These are phyloP conservation scores for Logfia minima DNA, from an alignment of 129 eudicot genomes.

Conservation along the genomic window DNA sequence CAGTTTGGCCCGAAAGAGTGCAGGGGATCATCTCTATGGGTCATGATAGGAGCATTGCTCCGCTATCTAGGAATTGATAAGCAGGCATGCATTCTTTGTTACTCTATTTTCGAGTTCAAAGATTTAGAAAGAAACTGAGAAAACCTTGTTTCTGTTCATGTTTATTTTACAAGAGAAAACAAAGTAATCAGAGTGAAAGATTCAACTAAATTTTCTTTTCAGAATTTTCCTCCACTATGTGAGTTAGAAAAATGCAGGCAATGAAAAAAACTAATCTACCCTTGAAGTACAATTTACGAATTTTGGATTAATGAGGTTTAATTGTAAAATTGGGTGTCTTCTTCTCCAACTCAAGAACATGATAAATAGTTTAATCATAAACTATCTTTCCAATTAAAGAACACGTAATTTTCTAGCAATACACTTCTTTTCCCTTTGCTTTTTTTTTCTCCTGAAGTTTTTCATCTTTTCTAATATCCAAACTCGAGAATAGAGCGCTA, in stretches of 20 bases:
- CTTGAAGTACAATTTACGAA: background rate
- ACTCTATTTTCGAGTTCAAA: background rate
- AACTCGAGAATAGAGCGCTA: background rate
- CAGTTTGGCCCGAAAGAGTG: slow-evolving; percentile 72
- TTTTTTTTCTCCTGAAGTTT: background rate
- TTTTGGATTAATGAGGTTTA: background rate
- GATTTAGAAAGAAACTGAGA: background rate
- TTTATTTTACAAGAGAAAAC: background rate
- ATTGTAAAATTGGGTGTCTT: background rate
- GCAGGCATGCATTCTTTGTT: background rate
- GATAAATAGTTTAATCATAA: background rate
- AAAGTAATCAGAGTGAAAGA: background rate
- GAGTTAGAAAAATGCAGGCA: background rate
- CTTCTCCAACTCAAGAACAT: background rate
- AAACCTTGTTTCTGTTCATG: background rate
- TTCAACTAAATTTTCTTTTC: background rate
- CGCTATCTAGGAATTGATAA: slow-evolving; percentile 8
- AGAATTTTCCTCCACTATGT: background rate
- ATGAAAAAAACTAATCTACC: background rate
- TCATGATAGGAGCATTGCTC: background rate
- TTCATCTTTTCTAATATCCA: too few relatives aligned
- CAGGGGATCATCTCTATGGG: slow-evolving; percentile 34
- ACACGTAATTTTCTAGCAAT: background rate
- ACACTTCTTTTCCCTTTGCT: background rate
- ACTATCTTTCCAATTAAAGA: background rate